A percentile compares a stretch with the other conserved stretches of the same genome.
These are phyloP conservation scores for Yarrowia sp. DNA, from an alignment of 805 yeast genomes.

Conservation along the genomic window DNA sequence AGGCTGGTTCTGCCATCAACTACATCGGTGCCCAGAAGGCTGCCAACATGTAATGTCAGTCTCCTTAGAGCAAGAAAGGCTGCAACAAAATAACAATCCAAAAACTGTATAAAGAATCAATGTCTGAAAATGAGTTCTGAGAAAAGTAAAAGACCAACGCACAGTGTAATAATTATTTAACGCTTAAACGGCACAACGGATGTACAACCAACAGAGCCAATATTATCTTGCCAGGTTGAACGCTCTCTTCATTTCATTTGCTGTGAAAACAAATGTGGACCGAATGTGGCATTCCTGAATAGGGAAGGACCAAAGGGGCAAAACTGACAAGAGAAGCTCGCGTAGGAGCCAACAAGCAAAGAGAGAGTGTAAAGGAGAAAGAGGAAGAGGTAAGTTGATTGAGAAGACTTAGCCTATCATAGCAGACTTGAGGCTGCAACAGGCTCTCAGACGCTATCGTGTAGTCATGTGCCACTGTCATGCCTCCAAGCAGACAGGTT, in stretches of 20 bases:
- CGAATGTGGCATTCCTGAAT: not conserved
- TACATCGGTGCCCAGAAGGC: constrained; percentile 54
- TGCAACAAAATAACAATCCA: not conserved
- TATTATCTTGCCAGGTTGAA: too few species aligned
- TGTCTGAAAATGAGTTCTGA: not conserved
- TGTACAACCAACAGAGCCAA: too few species aligned
- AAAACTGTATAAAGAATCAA: not conserved
- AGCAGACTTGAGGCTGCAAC: not conserved
- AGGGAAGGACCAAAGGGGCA: not conserved
- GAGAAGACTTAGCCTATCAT: too few species aligned
- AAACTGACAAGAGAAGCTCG: too few species aligned
- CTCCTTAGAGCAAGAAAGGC: constrained; percentile 20
- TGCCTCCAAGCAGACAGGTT: not conserved
- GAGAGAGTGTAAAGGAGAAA: too few species aligned
- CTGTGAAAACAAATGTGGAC: not conserved
- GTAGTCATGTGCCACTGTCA: not conserved
- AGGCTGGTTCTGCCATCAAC: constrained; percentile 96
- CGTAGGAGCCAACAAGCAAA: too few species aligned
- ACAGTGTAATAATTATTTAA: too few species aligned
- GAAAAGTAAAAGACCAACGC: not conserved
- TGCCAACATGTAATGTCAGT: not conserved
- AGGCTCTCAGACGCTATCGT: not conserved
- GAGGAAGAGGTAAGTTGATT: too few species aligned
- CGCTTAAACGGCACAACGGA: too few species aligned
- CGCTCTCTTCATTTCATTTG: not conserved